Evolutionary conservation across 257 asterid species (phyloP), one percentile per base, ranked within the genome.

Genomic region (Lantana camara): DNA sequence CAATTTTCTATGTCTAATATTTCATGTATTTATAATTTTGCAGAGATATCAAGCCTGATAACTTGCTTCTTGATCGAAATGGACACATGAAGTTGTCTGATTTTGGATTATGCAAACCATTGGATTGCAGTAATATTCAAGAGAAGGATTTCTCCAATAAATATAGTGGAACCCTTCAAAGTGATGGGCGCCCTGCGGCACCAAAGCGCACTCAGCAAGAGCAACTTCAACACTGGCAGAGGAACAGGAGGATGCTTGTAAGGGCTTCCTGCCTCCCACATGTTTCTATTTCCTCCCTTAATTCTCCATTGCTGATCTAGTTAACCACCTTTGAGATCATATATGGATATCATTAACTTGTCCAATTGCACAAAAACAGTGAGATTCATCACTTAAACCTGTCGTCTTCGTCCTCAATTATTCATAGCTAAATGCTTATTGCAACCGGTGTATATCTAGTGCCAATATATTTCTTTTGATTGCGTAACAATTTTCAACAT

Each of bases 11-110:
- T 48, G 37, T 49, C 70, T 42, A 13, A 22, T 45, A 17, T 52
- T 7, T 17, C 22, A 23, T 65, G 46, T 67, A 38, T 71, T 51
- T 57, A 57, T 63, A 44, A 5, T 63, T 77, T 57, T 59, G 68
- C 90, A 89, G 96, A 70, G 96, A 89, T 73, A 89, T 89, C 80
- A 89, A 89, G 83, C 96, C 96, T 45, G 96, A 89, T 68, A 88
- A 88, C 83, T 76, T 88, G 77, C 95, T 88, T 29, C 87, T 88
- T 72, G 96, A 88, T 75, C 78, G 83, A 75, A 23, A 78, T 53
- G 96, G 96, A 42, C 96, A 89, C 73, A 85, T 89, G 95, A 89
- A 86, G 71, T 72, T 89, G 57, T 89, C 96, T 13, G 96, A 89
- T 75, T 89, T 89, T 67, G 96, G 95, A 60, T 66, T 89, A 63